phyloP scores from a whole-genome alignment of 495 filamentous ascomycete genomes.

The Neurospora sublineolata region DNA sequence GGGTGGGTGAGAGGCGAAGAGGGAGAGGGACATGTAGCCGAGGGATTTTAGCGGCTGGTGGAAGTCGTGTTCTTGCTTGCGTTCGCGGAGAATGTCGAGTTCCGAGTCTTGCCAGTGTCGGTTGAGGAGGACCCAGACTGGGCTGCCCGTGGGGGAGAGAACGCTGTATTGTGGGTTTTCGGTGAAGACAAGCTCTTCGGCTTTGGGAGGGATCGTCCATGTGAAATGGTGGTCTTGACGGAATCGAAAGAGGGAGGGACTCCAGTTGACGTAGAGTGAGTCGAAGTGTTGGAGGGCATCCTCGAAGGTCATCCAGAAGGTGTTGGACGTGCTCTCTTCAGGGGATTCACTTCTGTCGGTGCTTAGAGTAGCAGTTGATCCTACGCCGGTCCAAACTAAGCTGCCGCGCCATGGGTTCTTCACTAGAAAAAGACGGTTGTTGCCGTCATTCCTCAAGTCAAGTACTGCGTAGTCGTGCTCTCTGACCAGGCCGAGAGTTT shows the following conservation, averaged over 20 bases:
- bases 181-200: constrained; percentile 51
- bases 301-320: constrained; percentile 85
- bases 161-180: constrained; percentile 78
- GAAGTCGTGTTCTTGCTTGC: constrained; percentile 13
- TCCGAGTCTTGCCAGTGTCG: constrained; percentile 60
- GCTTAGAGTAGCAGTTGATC: constrained; percentile 18
- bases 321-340: constrained; percentile 41
- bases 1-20: constrained; percentile 49
- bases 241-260: constrained; percentile 67
- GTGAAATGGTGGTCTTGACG: constrained; percentile 82
- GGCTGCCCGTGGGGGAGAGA: constrained; percentile 40
- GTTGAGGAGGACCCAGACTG: constrained; percentile 73
- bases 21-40: constrained; percentile 79
- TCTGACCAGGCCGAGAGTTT: constrained; percentile 65
- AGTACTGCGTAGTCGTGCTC: constrained; percentile 93
- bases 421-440: constrained; percentile 57
- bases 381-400: constrained; percentile 45
- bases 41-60: constrained; percentile 29
- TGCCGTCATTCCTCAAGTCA: constrained; percentile 53
- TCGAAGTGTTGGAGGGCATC: constrained; percentile 83
- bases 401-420: constrained; percentile 96
- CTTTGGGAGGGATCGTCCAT: constrained; percentile 62
- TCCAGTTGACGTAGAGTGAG: constrained; percentile 96
- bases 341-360: constrained; percentile 4
- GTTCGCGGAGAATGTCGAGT: constrained; percentile 28